Conservation (phyloP, 1,139 yeast species). For the Geotrichum klebahnii region DNA sequence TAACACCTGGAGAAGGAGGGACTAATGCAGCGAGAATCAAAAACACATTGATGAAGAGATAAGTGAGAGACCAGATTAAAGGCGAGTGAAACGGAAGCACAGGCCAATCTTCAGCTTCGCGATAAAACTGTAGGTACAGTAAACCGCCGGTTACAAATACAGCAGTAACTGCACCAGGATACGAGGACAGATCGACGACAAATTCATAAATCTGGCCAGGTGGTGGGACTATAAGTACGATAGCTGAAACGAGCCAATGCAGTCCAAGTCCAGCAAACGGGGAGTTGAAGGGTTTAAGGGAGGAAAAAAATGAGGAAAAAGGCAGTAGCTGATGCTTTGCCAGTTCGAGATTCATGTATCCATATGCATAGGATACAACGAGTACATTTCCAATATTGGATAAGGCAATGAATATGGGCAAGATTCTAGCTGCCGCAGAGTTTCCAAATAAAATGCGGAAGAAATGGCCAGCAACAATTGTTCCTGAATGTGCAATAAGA, state of each 20-base stretch:
- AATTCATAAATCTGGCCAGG: constrained; percentile 78
- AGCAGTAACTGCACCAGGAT: constrained; percentile 67
- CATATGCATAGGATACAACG: constrained; percentile 72
- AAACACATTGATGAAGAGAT: constrained; percentile 49
- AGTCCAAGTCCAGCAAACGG: constrained; percentile 52
- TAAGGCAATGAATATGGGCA: constrained; percentile 65
- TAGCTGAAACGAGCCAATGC: constrained; percentile 49
- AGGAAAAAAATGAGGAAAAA: constrained; percentile 52
- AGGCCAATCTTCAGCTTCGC: constrained; percentile 53
- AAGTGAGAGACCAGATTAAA: constrained; percentile 37
- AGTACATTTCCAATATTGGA: constrained; percentile 74
- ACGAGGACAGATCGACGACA: constrained; percentile 67
- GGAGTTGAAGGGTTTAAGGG: constrained; percentile 50
- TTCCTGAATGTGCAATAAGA: constrained; percentile 59
- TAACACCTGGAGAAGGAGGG: constrained; percentile 44
- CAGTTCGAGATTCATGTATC: constrained; percentile 66
- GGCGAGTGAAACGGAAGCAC: constrained; percentile 33
- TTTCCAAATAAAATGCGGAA: constrained; percentile 68
- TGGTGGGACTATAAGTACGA: constrained; percentile 59
- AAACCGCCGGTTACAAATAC: constrained; percentile 67
- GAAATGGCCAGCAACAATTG: constrained; percentile 69
- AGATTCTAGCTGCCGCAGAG: constrained; percentile 51
- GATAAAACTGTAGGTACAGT: constrained; percentile 56
- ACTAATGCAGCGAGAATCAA: constrained; percentile 56
- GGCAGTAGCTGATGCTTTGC: constrained; percentile 73